These are phyloP conservation scores for Hyphodiscus hymeniophilus DNA, from an alignment of 495 filamentous ascomycete genomes.

Conservation along the genomic window DNA sequence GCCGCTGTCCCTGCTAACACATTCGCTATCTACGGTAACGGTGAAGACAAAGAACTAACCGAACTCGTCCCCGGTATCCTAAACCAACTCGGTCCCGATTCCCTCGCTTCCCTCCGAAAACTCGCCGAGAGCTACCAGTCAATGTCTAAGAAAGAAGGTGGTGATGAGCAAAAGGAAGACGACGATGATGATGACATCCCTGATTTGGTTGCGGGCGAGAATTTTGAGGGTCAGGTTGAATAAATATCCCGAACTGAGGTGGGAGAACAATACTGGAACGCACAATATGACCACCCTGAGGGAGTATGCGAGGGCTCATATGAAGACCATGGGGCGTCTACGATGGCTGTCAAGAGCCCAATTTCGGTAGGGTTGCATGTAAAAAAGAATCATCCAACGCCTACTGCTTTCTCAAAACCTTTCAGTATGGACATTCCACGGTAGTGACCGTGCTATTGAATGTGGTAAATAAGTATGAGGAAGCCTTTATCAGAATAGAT, in stretches of 20 bases:
- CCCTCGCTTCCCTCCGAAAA: constrained; percentile 94
- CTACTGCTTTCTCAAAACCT: no score
- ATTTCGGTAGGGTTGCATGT: no score
- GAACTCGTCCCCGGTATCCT: constrained; percentile 99
- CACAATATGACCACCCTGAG: no score
- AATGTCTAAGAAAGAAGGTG: constrained; percentile 90
- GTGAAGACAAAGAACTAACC: constrained; percentile 99
- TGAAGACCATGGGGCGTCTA: no score
- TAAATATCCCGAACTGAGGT: constrained; percentile 34
- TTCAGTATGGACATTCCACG: no score
- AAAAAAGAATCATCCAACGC: no score
- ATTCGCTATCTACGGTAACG: constrained; percentile 97
- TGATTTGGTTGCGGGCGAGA: constrained; percentile 90
- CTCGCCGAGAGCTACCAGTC: constrained; percentile 98
- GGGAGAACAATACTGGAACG: not conserved
- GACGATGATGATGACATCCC: constrained; percentile 82
- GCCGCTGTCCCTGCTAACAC: constrained; percentile 94
- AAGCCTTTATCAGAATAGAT: no score
- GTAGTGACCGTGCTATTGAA: no score
- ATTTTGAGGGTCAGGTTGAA: constrained; percentile 94
- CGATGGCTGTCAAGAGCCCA: no score
- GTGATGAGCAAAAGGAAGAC: constrained; percentile 49
- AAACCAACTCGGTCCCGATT: constrained; percentile 97
- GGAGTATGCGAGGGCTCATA: no score
- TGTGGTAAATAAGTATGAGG: no score